Evolutionary conservation across 495 filamentous ascomycete species (phyloP), one percentile per base, ranked within the genome.

Genomic region (Penicillium steckii): DNA sequence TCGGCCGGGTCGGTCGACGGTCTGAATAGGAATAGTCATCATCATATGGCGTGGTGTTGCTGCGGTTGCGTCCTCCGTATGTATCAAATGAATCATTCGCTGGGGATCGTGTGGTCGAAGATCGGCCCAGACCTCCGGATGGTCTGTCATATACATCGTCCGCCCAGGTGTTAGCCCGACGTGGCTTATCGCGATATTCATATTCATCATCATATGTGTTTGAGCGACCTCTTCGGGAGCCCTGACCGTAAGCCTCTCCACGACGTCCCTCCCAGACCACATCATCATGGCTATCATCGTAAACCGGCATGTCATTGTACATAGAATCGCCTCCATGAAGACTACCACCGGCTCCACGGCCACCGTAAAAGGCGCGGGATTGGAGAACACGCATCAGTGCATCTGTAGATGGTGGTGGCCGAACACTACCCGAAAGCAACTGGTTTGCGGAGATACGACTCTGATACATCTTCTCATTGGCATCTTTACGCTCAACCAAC

Each of bases 301-400:
- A 98, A 4, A 96, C 81, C 1, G 94, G 94, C 15, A 89, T 85
- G 61, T 97, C 93, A 67, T 97, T 97, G 76, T 97, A 98, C 85
- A 94, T 95, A 23, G 73, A 65, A 55, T 88, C 85, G 15, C 79
- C 77, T 19, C 79, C 77, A 25, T 73, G 67, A 1, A 8, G 2
- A 9, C 19, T 8, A 41, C 8, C 8, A 3, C 18, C 18, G 0
- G 61, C 59, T 2, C 70, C 62, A 13, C 67, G 62, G 21, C 76
- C 76, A 23, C 91, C 90, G 25, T 81, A 79, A 70, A 98, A 98
- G 44, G 87, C 80, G 22, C 91, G 80, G 4, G 91, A 90, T 62
- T 88, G 91, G 52, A 98, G 74, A 12, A 98, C 81, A 43, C 76
- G 82, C 79, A 94, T 85, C 19, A 98, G 80, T 17, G 93, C 88